phyloP scores from a whole-genome alignment of 2,329 filamentous ascomycete species.

The Cladophialophora carrionii region DNA sequence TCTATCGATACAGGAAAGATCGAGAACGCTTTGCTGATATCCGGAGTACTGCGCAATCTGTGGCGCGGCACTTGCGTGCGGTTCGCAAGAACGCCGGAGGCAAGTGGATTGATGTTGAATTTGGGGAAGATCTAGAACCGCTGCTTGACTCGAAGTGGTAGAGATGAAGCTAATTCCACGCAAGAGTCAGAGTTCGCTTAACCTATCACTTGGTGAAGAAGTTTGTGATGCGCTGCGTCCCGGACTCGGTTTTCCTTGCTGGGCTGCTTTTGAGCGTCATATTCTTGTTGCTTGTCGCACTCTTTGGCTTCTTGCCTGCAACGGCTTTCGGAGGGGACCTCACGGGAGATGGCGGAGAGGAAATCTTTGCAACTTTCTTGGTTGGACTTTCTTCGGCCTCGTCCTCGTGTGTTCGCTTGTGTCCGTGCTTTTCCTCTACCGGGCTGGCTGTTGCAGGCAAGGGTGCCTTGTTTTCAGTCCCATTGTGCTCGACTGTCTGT shows the following conservation, averaged over 20 bases:
- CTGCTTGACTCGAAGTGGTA: background rate
- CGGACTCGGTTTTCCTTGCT: slow-evolving; percentile 50
- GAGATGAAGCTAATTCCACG: background rate
- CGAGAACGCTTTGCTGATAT: slow-evolving; percentile 41
- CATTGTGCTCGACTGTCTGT: slow-evolving; percentile 50
- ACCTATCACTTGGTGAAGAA: slow-evolving; percentile 49
- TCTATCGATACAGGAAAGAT: slow-evolving; percentile 43
- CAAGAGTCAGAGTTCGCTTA: background rate
- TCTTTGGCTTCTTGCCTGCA: slow-evolving; percentile 54
- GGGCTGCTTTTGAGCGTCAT: slow-evolving; percentile 51
- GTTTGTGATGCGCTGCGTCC: slow-evolving; percentile 57
- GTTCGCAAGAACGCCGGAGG: slow-evolving; percentile 43
- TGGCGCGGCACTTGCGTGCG: slow-evolving; percentile 42
- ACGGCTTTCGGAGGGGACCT: slow-evolving; percentile 47
- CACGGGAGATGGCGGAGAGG: slow-evolving; percentile 35
- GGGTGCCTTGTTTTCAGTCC: slow-evolving; percentile 58
- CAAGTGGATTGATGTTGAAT: slow-evolving; percentile 47
- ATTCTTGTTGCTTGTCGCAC: slow-evolving; percentile 59
- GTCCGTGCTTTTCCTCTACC: slow-evolving; percentile 38
- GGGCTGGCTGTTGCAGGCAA: slow-evolving; percentile 47
- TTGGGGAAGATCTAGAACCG: slow-evolving; percentile 23
- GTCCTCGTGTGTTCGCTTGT: slow-evolving; percentile 38
- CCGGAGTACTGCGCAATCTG: slow-evolving; percentile 40
- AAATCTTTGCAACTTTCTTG: slow-evolving; percentile 30
- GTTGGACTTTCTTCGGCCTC: slow-evolving; percentile 27